Base-by-base conservation (phyloP, 179 eudicot genomes). In the Heliamphora pulchella region DNA sequence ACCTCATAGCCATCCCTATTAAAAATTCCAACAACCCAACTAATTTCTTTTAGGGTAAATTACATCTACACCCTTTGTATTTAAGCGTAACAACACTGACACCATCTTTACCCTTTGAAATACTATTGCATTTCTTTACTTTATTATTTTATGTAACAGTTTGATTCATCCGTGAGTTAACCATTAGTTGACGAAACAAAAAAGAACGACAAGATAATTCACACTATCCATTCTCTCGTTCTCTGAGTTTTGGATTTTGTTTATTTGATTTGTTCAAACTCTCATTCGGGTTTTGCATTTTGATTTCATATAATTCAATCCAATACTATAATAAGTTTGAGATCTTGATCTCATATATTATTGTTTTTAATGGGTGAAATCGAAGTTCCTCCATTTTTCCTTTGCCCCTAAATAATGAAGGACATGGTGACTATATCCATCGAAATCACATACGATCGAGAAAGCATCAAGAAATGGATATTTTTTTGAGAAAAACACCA, bases 371-470 rank as follows among this genome's bases (percentile, higher is more conserved):
- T 84, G 85, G 88, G 75, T 14, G 91, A 86, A 61, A 84, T 91
- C 48, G 91, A 93, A 64, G 86, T 94, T 5, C 98, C 98, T 59
- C 80, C 89, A 2, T 88, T 69, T 67, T 94, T 94, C 71, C 57
- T 90, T 8, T 94, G 98, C 58, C 98, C 98, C 46, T 88, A 93
- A 18, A 83, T 90, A 44, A 94, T 94, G 98, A 93, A 88, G 75
- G 98, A 94, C 59, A 97, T 97, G 0, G 96, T 94, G 5, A 91
- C 93, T 0, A 63, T 94, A 8, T 71, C 87, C 1, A 91, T 93
- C 0, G 98, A 97, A 2, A 91, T 94, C 4, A 93, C 97, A 6
- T 94, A 91, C 69, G 97, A 94, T 74, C 88, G 98, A 0, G 91
- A 89, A 0, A 88, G 86, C 85, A 93, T 94, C 41, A 97, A 94